Conservation (phyloP, 108 stramenopile species). For the Thalassiosira profunda region DNA sequence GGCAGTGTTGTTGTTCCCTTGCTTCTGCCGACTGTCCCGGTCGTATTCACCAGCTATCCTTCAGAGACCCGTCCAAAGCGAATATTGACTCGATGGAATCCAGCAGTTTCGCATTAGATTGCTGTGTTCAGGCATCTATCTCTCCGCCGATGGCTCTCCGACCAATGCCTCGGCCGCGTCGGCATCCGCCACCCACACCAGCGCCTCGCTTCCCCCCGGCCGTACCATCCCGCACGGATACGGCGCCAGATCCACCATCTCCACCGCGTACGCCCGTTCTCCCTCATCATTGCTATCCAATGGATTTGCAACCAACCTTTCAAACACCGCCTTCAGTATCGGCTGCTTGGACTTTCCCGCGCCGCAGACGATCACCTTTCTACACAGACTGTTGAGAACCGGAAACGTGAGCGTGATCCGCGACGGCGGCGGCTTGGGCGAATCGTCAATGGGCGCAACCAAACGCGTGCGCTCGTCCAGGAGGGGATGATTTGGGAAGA, state of each 20-base stretch:
- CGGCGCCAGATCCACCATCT: conserved; percentile 57
- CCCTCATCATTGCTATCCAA: not conserved
- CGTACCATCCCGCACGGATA: conserved; percentile 82
- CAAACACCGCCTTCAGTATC: conserved; percentile 62
- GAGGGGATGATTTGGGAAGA: conserved; percentile 93
- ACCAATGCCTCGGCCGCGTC: conserved; percentile 56
- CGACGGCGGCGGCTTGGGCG: conserved; percentile 95
- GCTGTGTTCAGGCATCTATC: not conserved
- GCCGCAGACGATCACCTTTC: conserved; percentile 83
- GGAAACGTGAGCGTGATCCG: conserved; percentile 95
- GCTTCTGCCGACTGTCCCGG: no score
- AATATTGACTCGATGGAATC: no score
- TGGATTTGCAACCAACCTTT: not conserved
- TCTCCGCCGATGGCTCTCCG: not conserved
- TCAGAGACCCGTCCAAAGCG: no score
- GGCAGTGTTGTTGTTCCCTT: not conserved
- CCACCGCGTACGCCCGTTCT: conserved; percentile 12
- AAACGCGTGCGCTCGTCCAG: conserved; percentile 57
- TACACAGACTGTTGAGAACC: conserved; percentile 69
- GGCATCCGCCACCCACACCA: conserved; percentile 81
- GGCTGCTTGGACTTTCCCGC: conserved; percentile 77
- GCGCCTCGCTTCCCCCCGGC: conserved; percentile 41
- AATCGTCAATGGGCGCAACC: conserved; percentile 92
- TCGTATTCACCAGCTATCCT: no score
- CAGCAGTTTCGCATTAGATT: not conserved